phyloP scores from a whole-genome alignment of 768 basidiomycete species.

The Tylopilus vinaceipallidus region DNA sequence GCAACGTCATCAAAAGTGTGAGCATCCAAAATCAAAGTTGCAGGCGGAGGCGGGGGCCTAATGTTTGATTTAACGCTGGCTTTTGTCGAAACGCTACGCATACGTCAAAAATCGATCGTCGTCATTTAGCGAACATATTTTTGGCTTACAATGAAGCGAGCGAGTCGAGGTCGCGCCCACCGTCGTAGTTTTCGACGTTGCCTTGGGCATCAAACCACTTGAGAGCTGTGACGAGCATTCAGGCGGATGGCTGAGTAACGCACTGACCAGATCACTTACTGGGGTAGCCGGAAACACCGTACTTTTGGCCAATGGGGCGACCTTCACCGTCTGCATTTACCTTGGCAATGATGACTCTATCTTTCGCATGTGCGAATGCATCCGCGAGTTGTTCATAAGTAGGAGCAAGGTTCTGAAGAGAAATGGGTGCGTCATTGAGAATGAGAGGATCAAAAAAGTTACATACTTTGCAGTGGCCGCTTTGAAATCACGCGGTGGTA shows the following conservation, averaged over 20 bases:
- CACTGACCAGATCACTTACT: conserved; percentile 50
- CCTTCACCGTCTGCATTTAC: conserved; percentile 91
- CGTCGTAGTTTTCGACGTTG: conserved; percentile 64
- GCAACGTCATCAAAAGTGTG: conserved; percentile 77
- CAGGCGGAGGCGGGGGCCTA: conserved; percentile 78
- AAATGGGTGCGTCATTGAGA: background rate
- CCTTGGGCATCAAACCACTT: conserved; percentile 87
- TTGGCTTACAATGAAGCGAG: conserved; percentile 70
- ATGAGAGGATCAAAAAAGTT: background rate
- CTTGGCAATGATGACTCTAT: conserved; percentile 87
- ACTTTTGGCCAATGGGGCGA: conserved; percentile 70
- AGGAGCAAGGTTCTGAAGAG: conserved; percentile 79
- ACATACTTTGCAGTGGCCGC: conserved; percentile 84
- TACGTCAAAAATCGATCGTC: background rate
- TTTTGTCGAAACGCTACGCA: conserved; percentile 64
- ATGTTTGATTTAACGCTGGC: conserved; percentile 85
- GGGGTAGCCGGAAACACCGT: conserved; percentile 81
- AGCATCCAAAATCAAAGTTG: conserved; percentile 62
- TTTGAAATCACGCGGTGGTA: conserved; percentile 24
- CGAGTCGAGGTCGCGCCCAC: conserved; percentile 78
- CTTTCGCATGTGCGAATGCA: conserved; percentile 73
- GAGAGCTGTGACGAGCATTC: conserved; percentile 52
- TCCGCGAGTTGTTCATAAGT: conserved; percentile 86
- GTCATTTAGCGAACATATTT: background rate
- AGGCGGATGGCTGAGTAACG: background rate